Conservation (phyloP, 192 early-diverging fungal genomes). For the Backusella tarrabulga region DNA sequence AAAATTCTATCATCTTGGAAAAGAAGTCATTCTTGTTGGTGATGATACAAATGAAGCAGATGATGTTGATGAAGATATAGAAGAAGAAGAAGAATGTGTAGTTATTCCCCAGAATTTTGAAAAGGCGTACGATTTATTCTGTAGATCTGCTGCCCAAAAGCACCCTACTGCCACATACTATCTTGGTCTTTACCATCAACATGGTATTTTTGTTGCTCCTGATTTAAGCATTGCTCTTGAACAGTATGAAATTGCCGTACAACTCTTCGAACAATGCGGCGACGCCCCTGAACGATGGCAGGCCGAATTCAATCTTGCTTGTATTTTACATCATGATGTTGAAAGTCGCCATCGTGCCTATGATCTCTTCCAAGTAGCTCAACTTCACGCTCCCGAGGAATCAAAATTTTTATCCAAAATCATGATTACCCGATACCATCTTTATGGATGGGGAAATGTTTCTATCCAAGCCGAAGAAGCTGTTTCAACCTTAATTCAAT, state of each 20-base stretch:
- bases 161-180: conserved; percentile 17
- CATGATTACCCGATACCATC: conserved; percentile 33
- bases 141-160: conserved; percentile 18
- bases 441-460: conserved; percentile 33
- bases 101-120: conserved; percentile 27
- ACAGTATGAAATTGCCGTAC: conserved; percentile 25
- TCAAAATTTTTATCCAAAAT: conserved; percentile 11
- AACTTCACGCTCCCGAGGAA: conserved; percentile 16
- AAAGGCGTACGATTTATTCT: conserved; percentile 31
- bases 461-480: conserved; percentile 20
- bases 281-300: conserved; percentile 15
- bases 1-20: conserved; percentile 18
- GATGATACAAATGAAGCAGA: background rate
- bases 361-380: conserved; percentile 10
- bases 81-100: conserved; percentile 1
- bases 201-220: conserved; percentile 33
- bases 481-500: conserved; percentile 4
- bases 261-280: background rate
- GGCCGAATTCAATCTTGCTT: conserved; percentile 31
- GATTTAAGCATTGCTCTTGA: conserved; percentile 27
- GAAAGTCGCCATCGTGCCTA: conserved; percentile 20
- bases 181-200: conserved; percentile 24
- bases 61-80: background rate
- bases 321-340: conserved; percentile 28
- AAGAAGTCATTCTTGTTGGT: background rate